Base-by-base conservation (phyloP, 2,329 filamentous ascomycete genomes). In the Talaromyces marneffei region DNA sequence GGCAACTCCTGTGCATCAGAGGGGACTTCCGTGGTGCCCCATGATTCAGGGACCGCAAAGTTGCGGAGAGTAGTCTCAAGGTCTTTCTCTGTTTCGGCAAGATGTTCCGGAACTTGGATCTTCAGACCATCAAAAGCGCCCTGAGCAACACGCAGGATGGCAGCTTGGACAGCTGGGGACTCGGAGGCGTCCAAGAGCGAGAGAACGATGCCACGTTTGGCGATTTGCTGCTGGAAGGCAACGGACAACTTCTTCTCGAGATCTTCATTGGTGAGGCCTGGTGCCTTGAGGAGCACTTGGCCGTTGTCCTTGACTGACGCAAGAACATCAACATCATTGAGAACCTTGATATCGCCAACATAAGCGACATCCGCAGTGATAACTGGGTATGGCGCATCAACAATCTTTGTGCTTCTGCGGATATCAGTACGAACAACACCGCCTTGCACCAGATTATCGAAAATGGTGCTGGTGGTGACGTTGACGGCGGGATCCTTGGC, bases 351-450 rank as follows among this genome's bases (percentile, higher is more conserved):
- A 39, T 93, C 86, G 33, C 89, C 90, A 64, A 97, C 83, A 57
- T 91, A 88, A 14, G 85, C 83, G 25, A 93, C 83, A 72, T 96
- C 89, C 3, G 93, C 92, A 63, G 88, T 83, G 63, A 88, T 85
- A 18, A 96, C 81, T 2, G 89, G 83, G 72, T 95, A 97, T 1
- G 92, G 87, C 14, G 91, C 89, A 71, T 97, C 91, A 37, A 97
- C 83, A 31, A 87, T 87, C 79, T 90, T 92, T 71, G 87, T 86
- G 31, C 91, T 92, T 70, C 86, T 89, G 64, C 93, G 88, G 60
- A 97, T 85, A 71, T 97, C 93, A 48, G 90, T 90, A 67, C 93
- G 87, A 59, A 94, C 78, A 56, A 89, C 82, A 67, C 94, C 94
- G 46, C 92, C 94, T 65, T 85, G 83, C 5, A 85, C 77, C 23